Evolutionary conservation across 1,139 yeast genomes (phyloP), one percentile per base, ranked within the genome.

Genomic region (Ogataea hybrid): DNA sequence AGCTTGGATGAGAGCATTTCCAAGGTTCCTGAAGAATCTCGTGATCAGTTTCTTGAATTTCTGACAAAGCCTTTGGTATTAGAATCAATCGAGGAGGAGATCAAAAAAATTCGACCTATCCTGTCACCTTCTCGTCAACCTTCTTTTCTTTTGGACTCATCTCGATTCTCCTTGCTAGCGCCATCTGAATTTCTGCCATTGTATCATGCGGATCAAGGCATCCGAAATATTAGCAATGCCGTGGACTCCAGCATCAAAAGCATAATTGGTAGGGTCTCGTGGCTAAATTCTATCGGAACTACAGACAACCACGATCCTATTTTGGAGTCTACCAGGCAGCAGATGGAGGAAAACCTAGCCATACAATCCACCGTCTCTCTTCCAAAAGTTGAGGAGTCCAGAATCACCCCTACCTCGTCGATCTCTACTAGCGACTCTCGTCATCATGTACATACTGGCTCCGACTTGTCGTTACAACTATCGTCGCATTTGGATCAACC

Each of bases 121-220:
- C 20, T 20, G 20, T 18, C 34, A 11, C 30, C 46, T n/a, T n/a
- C n/a, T 10, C 41, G 34, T 11, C 25, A 22, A 10, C 33, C 50
- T 4, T 33, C 45, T 3, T 37, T 35, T 6, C 39, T 43, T 9
- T 30, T 42, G 11, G 48, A 44, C 20, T 42, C 49, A 3, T 35
- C 48, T 9, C 32, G 44, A 20, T 42, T 43, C 30, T 46, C 50
- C 20, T 40, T 58, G 14, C 39, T 52, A 7, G 40, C 57, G 17
- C 48, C 61, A 5, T 25, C 52, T 4, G 61, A 56, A 21, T 51
- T 54, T 23, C 42, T 58, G 3, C 50, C 60, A 0, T 46, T 58
- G 3, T 55, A 57, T 32, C 56, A 56, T 35, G 63, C 73, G 1
- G 60, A 61, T 41, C 63, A 62, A 45, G 65, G 67, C 1, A 33